A percentile compares a stretch with the other conserved stretches of the same genome.
phyloP scores from a whole-genome alignment of 164 flowering plant species.

The Cinnamomum micranthum region DNA sequence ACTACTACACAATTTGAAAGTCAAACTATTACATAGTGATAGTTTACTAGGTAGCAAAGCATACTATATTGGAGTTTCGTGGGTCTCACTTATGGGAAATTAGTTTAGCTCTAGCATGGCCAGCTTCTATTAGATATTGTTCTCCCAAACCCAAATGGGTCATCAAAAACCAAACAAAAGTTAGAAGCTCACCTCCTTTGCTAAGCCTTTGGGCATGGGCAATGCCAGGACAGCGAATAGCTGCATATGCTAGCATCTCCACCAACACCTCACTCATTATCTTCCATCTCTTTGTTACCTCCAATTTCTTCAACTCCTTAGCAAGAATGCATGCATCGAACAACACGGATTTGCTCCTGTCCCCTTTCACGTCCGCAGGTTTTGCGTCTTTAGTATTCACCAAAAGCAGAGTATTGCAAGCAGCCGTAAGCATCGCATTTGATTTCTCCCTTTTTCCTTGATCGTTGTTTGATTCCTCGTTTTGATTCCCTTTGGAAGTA shows the following conservation, averaged over 20 bases:
- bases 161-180: slow-evolving; percentile 16
- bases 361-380: slow-evolving; percentile 16
- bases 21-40: too few relatives aligned
- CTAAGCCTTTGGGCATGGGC: slow-evolving; percentile 14
- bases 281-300: neutral
- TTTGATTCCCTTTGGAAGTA: neutral
- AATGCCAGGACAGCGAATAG: slow-evolving; percentile 3
- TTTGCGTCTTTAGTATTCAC: neutral
- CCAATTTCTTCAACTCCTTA: neutral
- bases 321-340: slow-evolving; percentile 19
- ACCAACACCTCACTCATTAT: slow-evolving; percentile 13
- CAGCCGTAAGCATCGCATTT: neutral
- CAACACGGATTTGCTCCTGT: slow-evolving; percentile 21
- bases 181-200: slow-evolving; percentile 13
- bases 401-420: neutral
- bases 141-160: slow-evolving; percentile 10
- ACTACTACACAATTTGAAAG: too few relatives aligned
- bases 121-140: slow-evolving; percentile 3
- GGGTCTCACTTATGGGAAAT: slow-evolving; percentile 7
- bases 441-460: neutral
- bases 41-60: too few relatives aligned
- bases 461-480: neutral
- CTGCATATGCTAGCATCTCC: slow-evolving; percentile 12
- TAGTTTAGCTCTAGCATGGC: slow-evolving; percentile 6
- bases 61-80: too few relatives aligned